phyloP scores from a whole-genome alignment of 2,329 filamentous ascomycete species.

The Aulographum hederae region DNA sequence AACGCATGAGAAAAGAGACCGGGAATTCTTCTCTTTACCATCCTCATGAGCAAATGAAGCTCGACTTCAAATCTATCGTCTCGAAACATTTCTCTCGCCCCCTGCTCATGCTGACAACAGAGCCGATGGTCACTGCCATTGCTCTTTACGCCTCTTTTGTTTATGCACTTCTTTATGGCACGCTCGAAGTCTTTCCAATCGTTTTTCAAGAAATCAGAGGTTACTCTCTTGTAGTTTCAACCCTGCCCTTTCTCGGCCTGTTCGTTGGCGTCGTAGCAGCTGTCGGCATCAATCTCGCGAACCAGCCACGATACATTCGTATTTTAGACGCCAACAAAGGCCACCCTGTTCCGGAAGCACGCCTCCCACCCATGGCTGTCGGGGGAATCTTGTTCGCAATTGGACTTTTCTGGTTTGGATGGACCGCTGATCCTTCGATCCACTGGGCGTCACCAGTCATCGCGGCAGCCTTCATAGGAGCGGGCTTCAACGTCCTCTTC shows the following conservation, averaged over 20 bases:
- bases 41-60: slow-evolving; percentile 37
- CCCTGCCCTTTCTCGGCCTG: slow-evolving; percentile 16
- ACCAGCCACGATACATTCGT: slow-evolving; percentile 12
- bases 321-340: no score
- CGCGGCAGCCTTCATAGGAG: slow-evolving; percentile 26
- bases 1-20: slow-evolving; percentile 26
- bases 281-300: slow-evolving; percentile 3
- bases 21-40: slow-evolving; percentile 16
- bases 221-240: slow-evolving; percentile 13
- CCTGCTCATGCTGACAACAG: slow-evolving; percentile 33
- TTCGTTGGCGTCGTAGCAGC: slow-evolving; percentile 14
- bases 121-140: slow-evolving; percentile 49
- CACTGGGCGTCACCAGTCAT: slow-evolving; percentile 25
- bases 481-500: slow-evolving; percentile 28
- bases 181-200: slow-evolving; percentile 21
- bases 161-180: slow-evolving; percentile 30
- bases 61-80: slow-evolving; percentile 48
- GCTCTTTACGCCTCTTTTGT: slow-evolving; percentile 48
- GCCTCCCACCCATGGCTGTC: slow-evolving; percentile 16
- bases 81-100: slow-evolving; percentile 38
- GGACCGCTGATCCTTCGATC: slow-evolving; percentile 14
- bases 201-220: slow-evolving; percentile 15
- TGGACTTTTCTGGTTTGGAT: slow-evolving; percentile 21
- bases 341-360: slow-evolving; percentile 14
- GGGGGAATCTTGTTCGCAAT: slow-evolving; percentile 15